Evolutionary conservation across 768 basidiomycete species (phyloP), one percentile per base, ranked within the genome.

Genomic region (Pleurotus salmoneostramineus): DNA sequence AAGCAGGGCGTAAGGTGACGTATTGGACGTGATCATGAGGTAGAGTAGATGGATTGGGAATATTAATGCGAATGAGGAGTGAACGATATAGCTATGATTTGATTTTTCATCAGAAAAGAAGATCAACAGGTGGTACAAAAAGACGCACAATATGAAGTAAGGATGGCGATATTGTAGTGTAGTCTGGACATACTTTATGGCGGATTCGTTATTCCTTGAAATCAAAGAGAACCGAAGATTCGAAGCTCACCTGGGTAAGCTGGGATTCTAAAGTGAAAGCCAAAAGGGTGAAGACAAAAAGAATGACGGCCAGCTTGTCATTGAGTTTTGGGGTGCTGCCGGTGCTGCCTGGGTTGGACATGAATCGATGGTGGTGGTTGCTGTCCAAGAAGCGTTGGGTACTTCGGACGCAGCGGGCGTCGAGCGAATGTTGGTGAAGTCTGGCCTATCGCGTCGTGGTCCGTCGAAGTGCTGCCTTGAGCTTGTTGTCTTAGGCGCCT

Each of bases 11-110:
- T 71, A 65, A 57, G 81, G 62, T 2, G 87, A 76, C 36, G 80
- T 70, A 45, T 77, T 68, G 14, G 83, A 77, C 40, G 76, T 81
- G 47, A 78, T 52, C 5, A 72, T 68, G 31, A 98, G 82, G 64
- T 85, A 83, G 21, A 85, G 61, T 15, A 95, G 70, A 73, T 98
- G 96, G 10, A 92, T 65, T 0, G 95, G 95, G 62, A 95, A 89
- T 62, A 91, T 83, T 61, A 95, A 65, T 14, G 77, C 66, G 70
- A 98, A 90, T 0, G 82, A 77, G 2, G 91, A 89, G 69, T 98
- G 96, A 3, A 95, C 93, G 56, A 94, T 68, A 71, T 90, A 97
- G 71, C 93, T 95, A 40, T n/a, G 65, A 12, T 35, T 21, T 44
- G 33, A n/a, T 56, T 44, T 65, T 65, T 55, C 45, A 60, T 58